Base-by-base conservation (phyloP, 768 basidiomycete genomes). In the Leccinum imitatum region DNA sequence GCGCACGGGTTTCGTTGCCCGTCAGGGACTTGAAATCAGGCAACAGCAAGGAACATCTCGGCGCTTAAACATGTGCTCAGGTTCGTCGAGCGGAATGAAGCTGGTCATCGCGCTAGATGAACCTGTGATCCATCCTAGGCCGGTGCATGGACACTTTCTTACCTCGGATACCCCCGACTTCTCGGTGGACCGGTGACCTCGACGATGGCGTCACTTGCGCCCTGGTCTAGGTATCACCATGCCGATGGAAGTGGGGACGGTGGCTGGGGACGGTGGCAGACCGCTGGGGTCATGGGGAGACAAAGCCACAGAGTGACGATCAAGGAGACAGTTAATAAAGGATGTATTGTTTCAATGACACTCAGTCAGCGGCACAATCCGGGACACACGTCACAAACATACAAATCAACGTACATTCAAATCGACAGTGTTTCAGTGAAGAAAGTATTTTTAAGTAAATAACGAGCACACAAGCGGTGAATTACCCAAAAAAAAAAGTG, bases 41-140 rank as follows among this genome's bases (percentile, higher is more conserved):
- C 52, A 87, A 67, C 85, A 84, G 4, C 69, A 70, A 39, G 85
- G 86, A 70, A 79, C 75, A n/a, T 69, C 76, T 4, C 77, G 73
- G 17, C 86, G 85, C 68, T 67, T 79, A 27, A 50, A 56, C 15
- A 50, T 57, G 9, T 59, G 51, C 39, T n/a, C 39, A 41, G 39
- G 17, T 41, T n/a, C 39, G 4, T 41, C 39, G 39, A 41, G 9
- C n/a, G 39, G 2, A 9, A n/a, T 41, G 37, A 15, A 15, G 15
- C 8, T n/a, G 17, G 7, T n/a, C 17, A 41, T 41, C 8, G 17
- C 39, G 17, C 39, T 41, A 0, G 39, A 41, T 3, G 39, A 41
- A 41, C 39, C 39, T n/a, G 35, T 35, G 5, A 6, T 35, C 0
- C 13, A 35, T 14, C 35, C 35, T 35, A 35, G 13, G 13, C 9